Evolutionary conservation across 371 early-diverging fungal genomes (phyloP), one percentile per base, ranked within the genome.

Genomic region (Lichtheimia ramosa): DNA sequence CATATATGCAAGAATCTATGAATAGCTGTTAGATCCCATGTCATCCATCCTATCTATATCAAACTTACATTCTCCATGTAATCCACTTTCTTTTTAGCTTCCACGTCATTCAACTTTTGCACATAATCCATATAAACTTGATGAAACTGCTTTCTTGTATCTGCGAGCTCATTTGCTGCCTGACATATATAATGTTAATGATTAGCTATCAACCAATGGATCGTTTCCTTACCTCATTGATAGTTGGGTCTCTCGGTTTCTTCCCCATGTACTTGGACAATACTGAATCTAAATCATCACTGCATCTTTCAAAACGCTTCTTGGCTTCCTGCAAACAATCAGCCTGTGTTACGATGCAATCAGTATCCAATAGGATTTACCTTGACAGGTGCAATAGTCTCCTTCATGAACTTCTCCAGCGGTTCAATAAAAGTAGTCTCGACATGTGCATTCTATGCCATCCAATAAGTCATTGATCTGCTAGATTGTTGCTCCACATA

Each of bases 21-120:
- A 42, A 40, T 2, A 27, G 12, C 41, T 46, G 14, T 27, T 3
- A 24, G 15, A 39, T 8, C 1, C 23, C 16, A 0, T 5, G 27
- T 4, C 34, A 7, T 54, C n/a, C n/a, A n/a, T 34, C 20, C 48
- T 14, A 6, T 2, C 6, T 15, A 7, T 43, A 24, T 27, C 16
- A 12, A n/a, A 18, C 74, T 60, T 81, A 91, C 91, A 69, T 85
- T 85, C 68, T 91, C 92, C 63, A 87, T 82, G 42, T 90, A 82
- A 59, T 92, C 91, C 28, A 87, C 84, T 60, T 86, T 86, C 62
- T 89, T 87, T 59, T 77, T 82, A 5, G 85, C 82, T 50, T 87
- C 82, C 8, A 89, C 65, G 43, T 88, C 87, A 64, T 90, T 89
- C 51, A 92, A 61, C 48, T 83, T 76, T 8, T 76, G 68, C 6